phyloP scores from a whole-genome alignment of 495 filamentous ascomycete species.

The Lentithecium fluviatile region DNA sequence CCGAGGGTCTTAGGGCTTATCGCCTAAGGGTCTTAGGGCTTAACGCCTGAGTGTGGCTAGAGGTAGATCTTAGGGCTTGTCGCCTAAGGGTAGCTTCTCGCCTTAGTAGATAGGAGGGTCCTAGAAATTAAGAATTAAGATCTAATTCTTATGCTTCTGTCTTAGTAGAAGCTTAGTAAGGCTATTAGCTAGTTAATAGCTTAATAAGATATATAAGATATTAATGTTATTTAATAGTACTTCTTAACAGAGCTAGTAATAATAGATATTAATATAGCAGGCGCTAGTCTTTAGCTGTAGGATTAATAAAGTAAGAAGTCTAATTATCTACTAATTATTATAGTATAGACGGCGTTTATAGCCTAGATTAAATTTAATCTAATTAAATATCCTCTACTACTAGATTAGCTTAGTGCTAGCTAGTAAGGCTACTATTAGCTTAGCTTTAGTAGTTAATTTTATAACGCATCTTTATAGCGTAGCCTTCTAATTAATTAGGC shows the following conservation, averaged over 20 bases:
- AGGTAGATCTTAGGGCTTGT: no score
- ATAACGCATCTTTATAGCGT: not conserved
- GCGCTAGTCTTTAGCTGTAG: not conserved
- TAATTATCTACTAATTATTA: constrained; percentile 2
- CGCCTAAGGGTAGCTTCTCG: not conserved
- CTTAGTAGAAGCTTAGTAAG: not conserved
- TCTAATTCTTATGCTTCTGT: not conserved
- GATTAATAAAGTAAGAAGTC: not conserved
- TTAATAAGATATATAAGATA: constrained; percentile 5
- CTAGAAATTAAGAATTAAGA: not conserved
- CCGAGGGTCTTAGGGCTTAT: no score
- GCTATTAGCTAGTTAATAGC: not conserved
- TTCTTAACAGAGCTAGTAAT: not conserved
- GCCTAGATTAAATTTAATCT: not conserved
- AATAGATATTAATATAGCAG: constrained; percentile 1
- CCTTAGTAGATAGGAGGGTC: not conserved
- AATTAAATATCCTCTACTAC: constrained; percentile 1
- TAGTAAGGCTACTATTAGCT: not conserved
- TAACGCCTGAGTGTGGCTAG: no score
- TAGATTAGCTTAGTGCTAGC: not conserved
- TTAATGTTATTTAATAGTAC: constrained; percentile 1
- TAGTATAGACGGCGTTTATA: not conserved
- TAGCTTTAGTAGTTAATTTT: constrained; percentile 4
- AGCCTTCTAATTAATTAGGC: not conserved
- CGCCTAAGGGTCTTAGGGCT: no score